Evolutionary conservation across 2,329 filamentous ascomycete species (phyloP), one percentile per base, ranked within the genome.

Genomic region (Cryphonectria nitschkei): DNA sequence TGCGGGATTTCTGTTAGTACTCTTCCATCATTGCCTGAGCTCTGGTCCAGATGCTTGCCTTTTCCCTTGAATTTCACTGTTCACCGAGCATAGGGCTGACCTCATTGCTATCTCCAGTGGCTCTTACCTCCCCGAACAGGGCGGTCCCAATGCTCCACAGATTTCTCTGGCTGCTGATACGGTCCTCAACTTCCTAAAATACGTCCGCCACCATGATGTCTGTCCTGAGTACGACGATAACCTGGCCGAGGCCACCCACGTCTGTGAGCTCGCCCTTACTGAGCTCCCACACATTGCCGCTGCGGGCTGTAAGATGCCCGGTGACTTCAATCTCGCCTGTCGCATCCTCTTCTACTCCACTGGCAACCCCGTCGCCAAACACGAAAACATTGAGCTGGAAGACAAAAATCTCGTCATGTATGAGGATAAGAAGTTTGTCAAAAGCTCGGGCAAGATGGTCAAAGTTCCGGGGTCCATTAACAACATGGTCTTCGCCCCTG

Each of bases 111-210:
- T 29, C 16, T 22, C 8, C 61, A 88, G 88, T 62, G 89, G 89
- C 19, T 84, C 84, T 6, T 85, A 84, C 58, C 85, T 92, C 7
- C 85, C 88, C 0, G 82, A 82, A 37, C 82, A 88, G 52, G 87
- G 88, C 52, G 84, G 87, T 26, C 87, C 88, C 65, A 86, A 89
- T 16, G 84, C 81, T 22, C 78, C 81, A 0, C 80, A 85, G 16
- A 85, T 94, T 73, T 81, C 86, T n/a, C 80, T 86, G 8, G 89
- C 89, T 3, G 88, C 90, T 29, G 85, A 87, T 46, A 88, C 97
- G 0, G 85, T 98, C 56, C 88, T 89, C 72, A 97, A 96, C 77
- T 98, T 98, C 78, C 88, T 97, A 74, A 93, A 93, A 74, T 99
- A 98, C 75, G 84, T 98, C 0, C 84, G 95, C 13, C 88, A 92